Conservation (phyloP, 2,329 filamentous ascomycete species). For the Rutstroemia sp. region DNA sequence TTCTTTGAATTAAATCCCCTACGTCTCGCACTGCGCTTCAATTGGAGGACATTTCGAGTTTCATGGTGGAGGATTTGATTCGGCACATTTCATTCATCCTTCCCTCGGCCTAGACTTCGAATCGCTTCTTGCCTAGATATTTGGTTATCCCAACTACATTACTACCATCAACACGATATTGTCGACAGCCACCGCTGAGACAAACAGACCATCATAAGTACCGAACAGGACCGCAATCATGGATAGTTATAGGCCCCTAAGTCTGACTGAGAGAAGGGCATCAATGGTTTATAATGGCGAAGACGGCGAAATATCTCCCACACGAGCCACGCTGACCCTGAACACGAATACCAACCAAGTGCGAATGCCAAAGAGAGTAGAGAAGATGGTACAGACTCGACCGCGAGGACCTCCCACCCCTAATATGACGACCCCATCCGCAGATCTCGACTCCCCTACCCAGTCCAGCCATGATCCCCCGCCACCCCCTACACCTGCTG, state of each 20-base stretch:
- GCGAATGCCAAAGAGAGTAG: conserved; percentile 35
- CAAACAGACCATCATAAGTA: no score
- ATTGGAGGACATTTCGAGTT: not conserved
- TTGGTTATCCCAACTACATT: not conserved
- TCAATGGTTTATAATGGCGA: conserved; percentile 45
- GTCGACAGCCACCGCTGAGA: no score
- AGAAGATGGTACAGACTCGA: conserved; percentile 46
- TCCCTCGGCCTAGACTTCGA: not conserved
- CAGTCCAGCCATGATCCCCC: conserved; percentile 40
- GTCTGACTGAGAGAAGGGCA: conserved; percentile 55
- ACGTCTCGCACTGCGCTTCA: not conserved
- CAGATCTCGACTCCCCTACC: conserved; percentile 46
- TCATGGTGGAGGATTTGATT: not conserved
- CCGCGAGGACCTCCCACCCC: conserved; percentile 56
- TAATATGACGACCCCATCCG: conserved; percentile 57
- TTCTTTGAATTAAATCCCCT: not conserved
- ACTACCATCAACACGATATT: not conserved
- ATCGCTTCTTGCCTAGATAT: not conserved
- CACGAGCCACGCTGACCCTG: conserved; percentile 37
- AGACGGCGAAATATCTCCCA: conserved; percentile 34
- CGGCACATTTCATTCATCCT: not conserved
- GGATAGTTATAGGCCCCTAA: conserved; percentile 39
- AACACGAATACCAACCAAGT: conserved; percentile 35
- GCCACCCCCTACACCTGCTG: conserved; percentile 57
- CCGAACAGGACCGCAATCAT: conserved; percentile 13